Percentiles rank a stretch among this genome's conserved stretches.
Conservation (phyloP, 768 basidiomycete species). For the Rubroboletus pulcherrimus region DNA sequence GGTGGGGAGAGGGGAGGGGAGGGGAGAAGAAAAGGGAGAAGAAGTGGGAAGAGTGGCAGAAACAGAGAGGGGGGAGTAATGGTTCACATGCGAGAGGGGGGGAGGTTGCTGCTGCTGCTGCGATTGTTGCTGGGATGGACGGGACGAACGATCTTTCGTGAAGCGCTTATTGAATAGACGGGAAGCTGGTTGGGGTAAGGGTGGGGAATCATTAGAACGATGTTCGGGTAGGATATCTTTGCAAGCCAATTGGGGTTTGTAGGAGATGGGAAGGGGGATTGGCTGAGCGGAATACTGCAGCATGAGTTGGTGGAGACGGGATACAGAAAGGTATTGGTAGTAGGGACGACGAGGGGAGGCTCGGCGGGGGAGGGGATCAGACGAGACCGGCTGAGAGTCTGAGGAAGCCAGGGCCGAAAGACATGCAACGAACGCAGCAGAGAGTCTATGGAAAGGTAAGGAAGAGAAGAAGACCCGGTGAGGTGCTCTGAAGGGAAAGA, state of each 20-base stretch:
- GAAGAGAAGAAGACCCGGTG: too few relatives aligned
- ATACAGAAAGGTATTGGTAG: slow-evolving; percentile 30
- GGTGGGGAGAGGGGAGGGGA: slow-evolving; percentile 28
- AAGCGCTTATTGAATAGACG: slow-evolving; percentile 35
- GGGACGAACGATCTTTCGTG: slow-evolving; percentile 28
- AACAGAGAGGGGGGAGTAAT: slow-evolving; percentile 15
- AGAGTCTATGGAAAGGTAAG: too few relatives aligned
- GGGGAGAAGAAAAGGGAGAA: slow-evolving; percentile 8
- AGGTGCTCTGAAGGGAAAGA: neutral
- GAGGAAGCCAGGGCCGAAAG: slow-evolving; percentile 25
- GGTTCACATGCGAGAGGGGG: slow-evolving; percentile 4
- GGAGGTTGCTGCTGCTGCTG: slow-evolving; percentile 4
- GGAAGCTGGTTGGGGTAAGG: slow-evolving; percentile 9
- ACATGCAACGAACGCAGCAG: slow-evolving; percentile 23
- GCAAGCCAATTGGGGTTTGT: slow-evolving; percentile 25
- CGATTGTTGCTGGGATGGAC: slow-evolving; percentile 17
- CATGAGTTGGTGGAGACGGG: slow-evolving; percentile 41
- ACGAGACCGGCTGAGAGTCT: slow-evolving; percentile 46
- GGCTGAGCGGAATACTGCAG: slow-evolving; percentile 50
- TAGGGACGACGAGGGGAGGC: slow-evolving; percentile 30
- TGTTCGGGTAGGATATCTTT: slow-evolving; percentile 32
- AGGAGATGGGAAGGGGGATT: slow-evolving; percentile 31
- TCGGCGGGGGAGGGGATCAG: slow-evolving; percentile 40
- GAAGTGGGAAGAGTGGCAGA: slow-evolving; percentile 4
- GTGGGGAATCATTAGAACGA: slow-evolving; percentile 26